Percentiles rank a stretch among this genome's conserved stretches.
phyloP scores from a whole-genome alignment of 345 rosid genomes.

The Mangifera indica region DNA sequence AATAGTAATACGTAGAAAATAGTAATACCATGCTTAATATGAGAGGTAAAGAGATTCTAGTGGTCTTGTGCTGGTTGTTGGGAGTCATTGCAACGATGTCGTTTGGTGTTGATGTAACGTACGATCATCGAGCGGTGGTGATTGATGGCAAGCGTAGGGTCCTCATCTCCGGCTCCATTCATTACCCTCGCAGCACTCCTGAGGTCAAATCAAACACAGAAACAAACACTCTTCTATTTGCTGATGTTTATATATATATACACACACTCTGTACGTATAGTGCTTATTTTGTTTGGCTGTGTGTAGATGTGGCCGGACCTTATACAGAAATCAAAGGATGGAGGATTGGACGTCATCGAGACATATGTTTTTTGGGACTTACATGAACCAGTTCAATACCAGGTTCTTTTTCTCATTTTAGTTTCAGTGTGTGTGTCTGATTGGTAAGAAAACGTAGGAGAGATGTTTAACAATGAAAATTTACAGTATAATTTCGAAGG shows the following conservation, averaged over 20 bases:
- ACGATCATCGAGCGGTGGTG: conserved; percentile 74
- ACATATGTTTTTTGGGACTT: conserved; percentile 81
- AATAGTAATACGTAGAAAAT: not conserved
- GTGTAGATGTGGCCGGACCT: conserved; percentile 97
- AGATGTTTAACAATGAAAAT: no score
- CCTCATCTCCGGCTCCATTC: conserved; percentile 88
- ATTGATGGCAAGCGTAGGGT: conserved; percentile 75
- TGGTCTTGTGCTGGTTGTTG: conserved; percentile 20
- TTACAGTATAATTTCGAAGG: no score
- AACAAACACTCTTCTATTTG: not conserved
- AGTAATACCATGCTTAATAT: not conserved
- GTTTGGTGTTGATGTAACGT: conserved; percentile 60
- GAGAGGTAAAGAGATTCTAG: conserved; percentile 21
- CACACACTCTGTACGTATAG: not conserved
- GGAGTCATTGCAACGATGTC: conserved; percentile 34
- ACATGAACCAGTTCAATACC: no score
- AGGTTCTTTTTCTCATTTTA: no score
- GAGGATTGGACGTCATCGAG: conserved; percentile 88
- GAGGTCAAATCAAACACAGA: conserved; percentile 39
- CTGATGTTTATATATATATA: not conserved
- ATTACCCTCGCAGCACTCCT: conserved; percentile 93
- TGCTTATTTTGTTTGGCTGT: conserved; percentile 8
- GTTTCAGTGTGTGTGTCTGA: no score
- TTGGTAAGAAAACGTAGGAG: no score
- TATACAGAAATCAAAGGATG: conserved; percentile 92